Evolutionary conservation across 1,284 basidiomycete genomes (phyloP).

Genomic region (Trametes polyzona): DNA sequence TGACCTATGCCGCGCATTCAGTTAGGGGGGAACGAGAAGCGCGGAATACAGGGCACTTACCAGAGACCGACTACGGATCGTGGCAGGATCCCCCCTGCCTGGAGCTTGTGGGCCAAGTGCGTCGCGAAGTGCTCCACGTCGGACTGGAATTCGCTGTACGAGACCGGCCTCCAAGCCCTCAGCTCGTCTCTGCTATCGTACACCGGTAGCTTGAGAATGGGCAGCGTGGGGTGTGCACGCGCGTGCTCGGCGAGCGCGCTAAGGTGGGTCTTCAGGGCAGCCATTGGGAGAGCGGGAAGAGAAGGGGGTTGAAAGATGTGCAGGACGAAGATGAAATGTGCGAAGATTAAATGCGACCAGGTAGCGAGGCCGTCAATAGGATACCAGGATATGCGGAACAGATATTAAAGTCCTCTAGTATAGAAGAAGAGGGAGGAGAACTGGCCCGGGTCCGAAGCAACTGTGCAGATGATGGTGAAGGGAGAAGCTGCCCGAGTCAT

Average conservation of each 20-base stretch:
- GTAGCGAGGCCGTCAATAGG: constrained; percentile 1
- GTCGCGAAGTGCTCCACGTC: constrained; percentile 58
- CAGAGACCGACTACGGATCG: constrained; percentile 69
- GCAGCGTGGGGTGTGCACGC: constrained; percentile 41
- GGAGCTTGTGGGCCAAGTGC: constrained; percentile 54
- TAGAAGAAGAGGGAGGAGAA: constrained; percentile 17
- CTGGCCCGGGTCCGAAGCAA: constrained; percentile 22
- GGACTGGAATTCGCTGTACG: constrained; percentile 53
- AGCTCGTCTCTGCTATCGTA: constrained; percentile 40
- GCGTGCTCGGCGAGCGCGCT: constrained; percentile 53
- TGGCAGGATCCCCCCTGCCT: constrained; percentile 45
- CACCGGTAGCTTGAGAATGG: constrained; percentile 53
- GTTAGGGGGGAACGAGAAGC: constrained; percentile 2
- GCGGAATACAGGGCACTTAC: constrained; percentile 38
- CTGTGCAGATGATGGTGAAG: constrained; percentile 19
- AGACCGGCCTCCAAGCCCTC: constrained; percentile 50
- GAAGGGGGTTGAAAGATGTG: constrained; percentile 4
- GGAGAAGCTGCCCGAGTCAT: constrained; percentile 16
- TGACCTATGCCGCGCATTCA: constrained; percentile 47
- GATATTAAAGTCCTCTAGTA: constrained; percentile 23
- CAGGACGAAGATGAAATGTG: neutral
- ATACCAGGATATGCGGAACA: constrained; percentile 8
- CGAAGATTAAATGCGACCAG: constrained; percentile 13
- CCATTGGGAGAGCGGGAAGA: constrained; percentile 17
- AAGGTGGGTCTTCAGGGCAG: constrained; percentile 45